phyloP scores from a whole-genome alignment of 1,139 yeast species.

The Chernovozyma sophiae-reginae region DNA sequence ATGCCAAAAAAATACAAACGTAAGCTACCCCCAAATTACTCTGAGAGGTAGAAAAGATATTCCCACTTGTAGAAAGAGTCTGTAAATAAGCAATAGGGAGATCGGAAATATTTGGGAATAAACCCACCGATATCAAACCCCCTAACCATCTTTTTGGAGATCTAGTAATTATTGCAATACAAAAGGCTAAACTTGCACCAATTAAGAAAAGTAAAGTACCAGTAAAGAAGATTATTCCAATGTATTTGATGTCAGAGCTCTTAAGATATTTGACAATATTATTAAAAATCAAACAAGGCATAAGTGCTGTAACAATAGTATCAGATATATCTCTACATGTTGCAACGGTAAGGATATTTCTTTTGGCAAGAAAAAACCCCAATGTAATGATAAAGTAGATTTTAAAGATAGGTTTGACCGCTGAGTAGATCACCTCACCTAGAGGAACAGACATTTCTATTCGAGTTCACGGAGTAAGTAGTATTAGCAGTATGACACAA shows the following conservation, averaged over 20 bases:
- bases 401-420: constrained; percentile 85
- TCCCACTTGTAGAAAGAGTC: constrained; percentile 64
- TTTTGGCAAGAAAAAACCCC: constrained; percentile 66
- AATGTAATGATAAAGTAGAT: constrained; percentile 70
- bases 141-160: constrained; percentile 77
- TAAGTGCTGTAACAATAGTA: constrained; percentile 63
- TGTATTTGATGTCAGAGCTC: constrained; percentile 65
- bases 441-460: constrained; percentile 26
- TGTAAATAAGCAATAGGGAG: constrained; percentile 87
- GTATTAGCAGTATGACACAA: too few relatives aligned
- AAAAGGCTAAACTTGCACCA: constrained; percentile 35
- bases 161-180: constrained; percentile 32
- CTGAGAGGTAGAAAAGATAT: constrained; percentile 50
- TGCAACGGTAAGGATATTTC: constrained; percentile 66
- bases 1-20: constrained; percentile 72
- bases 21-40: constrained; percentile 83
- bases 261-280: constrained; percentile 69
- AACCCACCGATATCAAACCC: constrained; percentile 62
- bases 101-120: constrained; percentile 73
- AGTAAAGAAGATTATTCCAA: constrained; percentile 67
- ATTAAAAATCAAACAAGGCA: constrained; percentile 77
- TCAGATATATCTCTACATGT: constrained; percentile 72
- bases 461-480: too few relatives aligned
- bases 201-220: constrained; percentile 41
- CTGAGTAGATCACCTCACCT: constrained; percentile 71